Conservation (phyloP, 2,329 filamentous ascomycete species). For the Lasiodiplodia theobromae region DNA sequence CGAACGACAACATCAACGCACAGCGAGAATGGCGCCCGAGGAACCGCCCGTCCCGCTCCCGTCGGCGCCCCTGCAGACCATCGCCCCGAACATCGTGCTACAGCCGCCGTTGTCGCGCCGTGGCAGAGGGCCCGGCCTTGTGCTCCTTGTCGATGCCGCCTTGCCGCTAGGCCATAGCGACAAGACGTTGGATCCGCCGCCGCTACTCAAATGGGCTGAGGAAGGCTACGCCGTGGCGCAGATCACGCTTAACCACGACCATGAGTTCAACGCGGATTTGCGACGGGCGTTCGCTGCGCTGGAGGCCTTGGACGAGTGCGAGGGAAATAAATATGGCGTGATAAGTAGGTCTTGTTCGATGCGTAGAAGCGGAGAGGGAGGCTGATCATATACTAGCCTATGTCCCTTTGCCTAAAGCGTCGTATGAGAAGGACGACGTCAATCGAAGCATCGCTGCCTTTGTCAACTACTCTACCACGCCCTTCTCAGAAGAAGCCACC, state of each 20-base stretch:
- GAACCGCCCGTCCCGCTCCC: conserved; percentile 30
- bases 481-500: neutral
- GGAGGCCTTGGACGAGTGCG: neutral
- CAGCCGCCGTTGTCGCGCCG: conserved; percentile 58
- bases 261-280: neutral
- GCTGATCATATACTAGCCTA: neutral
- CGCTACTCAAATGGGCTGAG: conserved; percentile 73
- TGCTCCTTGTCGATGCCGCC: conserved; percentile 52
- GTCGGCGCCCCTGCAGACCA: conserved; percentile 34
- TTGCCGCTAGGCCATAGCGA: conserved; percentile 42
- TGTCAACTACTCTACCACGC: conserved; percentile 2
- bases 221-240: conserved; percentile 71
- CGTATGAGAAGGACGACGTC: neutral
- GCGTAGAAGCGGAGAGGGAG: neutral
- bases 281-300: neutral
- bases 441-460: neutral
- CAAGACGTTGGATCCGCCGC: conserved; percentile 59
- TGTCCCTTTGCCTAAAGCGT: neutral
- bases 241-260: conserved; percentile 47
- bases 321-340: neutral
- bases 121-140: conserved; percentile 57
- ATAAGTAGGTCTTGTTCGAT: neutral
- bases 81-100: conserved; percentile 44
- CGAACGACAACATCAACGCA: neutral
- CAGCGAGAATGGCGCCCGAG: neutral